Conservation (phyloP, 148 eudicot genomes). For the Vaccinium macrocarpon region DNA sequence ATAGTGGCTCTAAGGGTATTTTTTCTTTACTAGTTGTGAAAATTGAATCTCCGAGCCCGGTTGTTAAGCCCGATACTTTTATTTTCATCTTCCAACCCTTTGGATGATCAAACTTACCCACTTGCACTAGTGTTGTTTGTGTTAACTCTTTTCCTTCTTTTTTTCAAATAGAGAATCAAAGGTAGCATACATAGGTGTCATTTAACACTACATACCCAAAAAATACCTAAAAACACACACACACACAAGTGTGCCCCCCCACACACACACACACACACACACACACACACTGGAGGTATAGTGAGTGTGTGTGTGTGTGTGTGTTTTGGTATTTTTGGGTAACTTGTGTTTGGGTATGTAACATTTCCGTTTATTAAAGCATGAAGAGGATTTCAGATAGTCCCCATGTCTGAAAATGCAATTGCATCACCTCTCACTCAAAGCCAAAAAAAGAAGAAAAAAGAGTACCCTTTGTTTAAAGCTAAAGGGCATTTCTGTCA, state of each 20-base stretch:
- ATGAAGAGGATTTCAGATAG: slow-evolving; percentile 15
- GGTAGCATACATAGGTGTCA: not conserved
- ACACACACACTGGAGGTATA: too few species aligned
- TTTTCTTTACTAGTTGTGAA: not conserved
- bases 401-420: slow-evolving; percentile 39
- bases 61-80: not conserved
- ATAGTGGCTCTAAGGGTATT: not conserved
- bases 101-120: not conserved
- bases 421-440: slow-evolving; percentile 51
- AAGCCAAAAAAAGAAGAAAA: slow-evolving; percentile 19
- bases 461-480: slow-evolving; percentile 42
- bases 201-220: too few species aligned
- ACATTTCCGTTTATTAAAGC: too few species aligned
- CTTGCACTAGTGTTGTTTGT: not conserved
- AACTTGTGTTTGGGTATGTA: too few species aligned
- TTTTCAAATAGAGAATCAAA: not conserved
- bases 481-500: slow-evolving; percentile 60
- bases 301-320: too few species aligned
- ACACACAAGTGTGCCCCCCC: too few species aligned
- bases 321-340: too few species aligned
- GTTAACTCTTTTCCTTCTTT: not conserved
- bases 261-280: too few species aligned
- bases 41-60: not conserved
- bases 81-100: not conserved
- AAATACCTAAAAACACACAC: too few species aligned